Conservation (phyloP, 345 rosid genomes). For the Xanthoceras sorbifolium region DNA sequence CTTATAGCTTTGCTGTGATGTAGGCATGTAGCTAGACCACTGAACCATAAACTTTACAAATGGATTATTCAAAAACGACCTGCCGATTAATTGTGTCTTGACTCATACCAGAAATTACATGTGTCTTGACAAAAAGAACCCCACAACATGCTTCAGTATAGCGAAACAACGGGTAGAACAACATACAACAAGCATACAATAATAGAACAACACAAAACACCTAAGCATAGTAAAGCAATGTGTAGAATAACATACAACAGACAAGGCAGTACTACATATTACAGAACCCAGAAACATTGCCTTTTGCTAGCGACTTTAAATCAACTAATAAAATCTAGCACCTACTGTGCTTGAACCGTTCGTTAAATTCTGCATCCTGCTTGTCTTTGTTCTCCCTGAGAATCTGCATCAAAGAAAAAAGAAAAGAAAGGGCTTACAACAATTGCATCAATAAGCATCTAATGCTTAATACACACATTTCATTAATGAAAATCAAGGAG, state of each 20-base stretch:
- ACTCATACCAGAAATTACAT: not conserved
- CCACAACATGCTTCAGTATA: not conserved
- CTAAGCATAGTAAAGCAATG: not conserved
- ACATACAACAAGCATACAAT: not conserved
- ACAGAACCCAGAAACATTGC: not conserved
- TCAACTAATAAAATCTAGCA: constrained; percentile 16
- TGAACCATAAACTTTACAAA: not conserved
- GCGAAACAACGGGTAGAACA: not conserved
- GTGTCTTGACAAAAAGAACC: not conserved
- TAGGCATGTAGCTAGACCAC: not conserved
- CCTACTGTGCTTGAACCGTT: constrained; percentile 94
- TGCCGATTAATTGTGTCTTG: not conserved
- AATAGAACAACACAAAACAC: not conserved
- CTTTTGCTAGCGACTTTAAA: not conserved
- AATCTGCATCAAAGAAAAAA: constrained; percentile 44
- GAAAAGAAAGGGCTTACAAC: not conserved
- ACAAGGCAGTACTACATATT: not conserved
- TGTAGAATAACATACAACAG: not conserved
- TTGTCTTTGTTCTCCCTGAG: constrained; percentile 96
- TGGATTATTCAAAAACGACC: not conserved
- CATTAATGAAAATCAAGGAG: not conserved
- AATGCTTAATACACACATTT: not conserved
- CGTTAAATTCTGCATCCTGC: constrained; percentile 91
- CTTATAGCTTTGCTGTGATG: not conserved
- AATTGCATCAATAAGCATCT: not conserved